Conservation (phyloP, 768 basidiomycete genomes). For the Kwoniella sp. region DNA sequence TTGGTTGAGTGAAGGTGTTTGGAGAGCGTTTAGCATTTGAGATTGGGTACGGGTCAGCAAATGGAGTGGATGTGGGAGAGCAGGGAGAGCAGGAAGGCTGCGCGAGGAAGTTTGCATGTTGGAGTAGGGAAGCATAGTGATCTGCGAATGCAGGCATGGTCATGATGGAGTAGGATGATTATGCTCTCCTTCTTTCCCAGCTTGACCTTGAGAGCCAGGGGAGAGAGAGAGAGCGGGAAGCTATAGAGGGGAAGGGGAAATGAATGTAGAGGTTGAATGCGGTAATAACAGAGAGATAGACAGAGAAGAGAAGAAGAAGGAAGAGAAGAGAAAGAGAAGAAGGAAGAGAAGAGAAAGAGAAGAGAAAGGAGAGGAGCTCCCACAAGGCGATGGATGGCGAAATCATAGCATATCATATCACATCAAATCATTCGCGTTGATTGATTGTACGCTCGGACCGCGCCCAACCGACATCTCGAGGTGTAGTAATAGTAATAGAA, state of each 20-base stretch:
- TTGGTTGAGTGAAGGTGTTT: not conserved
- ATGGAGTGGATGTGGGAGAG: not conserved
- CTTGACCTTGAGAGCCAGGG: not conserved
- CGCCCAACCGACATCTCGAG: too few species aligned
- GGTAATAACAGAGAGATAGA: too few species aligned
- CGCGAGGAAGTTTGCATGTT: not conserved
- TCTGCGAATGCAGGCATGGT: not conserved
- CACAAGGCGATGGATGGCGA: not conserved
- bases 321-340: too few species aligned
- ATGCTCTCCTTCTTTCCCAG: too few species aligned
- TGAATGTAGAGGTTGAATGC: not conserved
- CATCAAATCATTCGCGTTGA: constrained; percentile 16
- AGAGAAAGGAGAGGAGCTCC: not conserved
- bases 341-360: not conserved
- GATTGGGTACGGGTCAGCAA: not conserved
- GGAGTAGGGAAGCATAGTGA: not conserved
- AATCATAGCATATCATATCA: too few species aligned
- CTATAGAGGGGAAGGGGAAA: not conserved
- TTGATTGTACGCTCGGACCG: constrained; percentile 9
- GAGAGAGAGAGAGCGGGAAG: too few species aligned
- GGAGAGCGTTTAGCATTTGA: not conserved
- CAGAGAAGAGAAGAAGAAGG: too few species aligned
- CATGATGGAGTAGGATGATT: not conserved
- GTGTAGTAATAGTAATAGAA: too few species aligned
- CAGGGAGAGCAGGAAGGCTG: not conserved